These are phyloP conservation scores for Cicer bijugum DNA, from an alignment of 306 rosid species.

Conservation along the genomic window DNA sequence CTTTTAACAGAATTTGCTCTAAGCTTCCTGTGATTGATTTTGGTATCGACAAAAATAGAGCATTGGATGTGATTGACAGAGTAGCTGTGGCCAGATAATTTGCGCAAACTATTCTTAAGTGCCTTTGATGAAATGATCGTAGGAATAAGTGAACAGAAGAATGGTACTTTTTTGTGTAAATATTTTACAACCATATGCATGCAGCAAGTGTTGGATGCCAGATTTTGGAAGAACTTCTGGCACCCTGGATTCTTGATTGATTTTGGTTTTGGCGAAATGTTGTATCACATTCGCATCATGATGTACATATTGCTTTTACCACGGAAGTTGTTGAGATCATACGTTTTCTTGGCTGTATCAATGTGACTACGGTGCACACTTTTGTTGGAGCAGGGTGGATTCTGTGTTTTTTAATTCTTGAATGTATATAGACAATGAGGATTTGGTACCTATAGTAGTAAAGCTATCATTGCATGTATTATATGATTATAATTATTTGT, in stretches of 20 bases:
- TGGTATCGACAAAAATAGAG: conserved; percentile 59
- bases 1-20: conserved; percentile 57
- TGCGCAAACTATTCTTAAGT: neutral
- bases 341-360: conserved; percentile 37
- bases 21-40: conserved; percentile 64
- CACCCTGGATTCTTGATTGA: conserved; percentile 37
- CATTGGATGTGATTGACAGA: conserved; percentile 73
- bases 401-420: conserved; percentile 30
- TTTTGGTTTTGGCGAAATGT: conserved; percentile 43
- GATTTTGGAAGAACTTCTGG: conserved; percentile 39
- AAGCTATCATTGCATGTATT: conserved; percentile 25
- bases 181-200: conserved; percentile 39
- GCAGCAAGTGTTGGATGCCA: conserved; percentile 37
- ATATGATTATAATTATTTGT: conserved; percentile 19
- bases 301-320: conserved; percentile 44
- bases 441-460: conserved; percentile 27
- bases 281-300: conserved; percentile 15
- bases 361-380: conserved; percentile 24
- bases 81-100: conserved; percentile 55
- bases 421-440: conserved; percentile 50
- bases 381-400: conserved; percentile 38
- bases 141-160: conserved; percentile 22
- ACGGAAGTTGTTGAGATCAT: conserved; percentile 30
- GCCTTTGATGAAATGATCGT: conserved; percentile 17
- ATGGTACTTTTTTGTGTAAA: conserved; percentile 46